phyloP scores from a whole-genome alignment of 2,329 filamentous ascomycete species.

The Fusarium temperatum region DNA sequence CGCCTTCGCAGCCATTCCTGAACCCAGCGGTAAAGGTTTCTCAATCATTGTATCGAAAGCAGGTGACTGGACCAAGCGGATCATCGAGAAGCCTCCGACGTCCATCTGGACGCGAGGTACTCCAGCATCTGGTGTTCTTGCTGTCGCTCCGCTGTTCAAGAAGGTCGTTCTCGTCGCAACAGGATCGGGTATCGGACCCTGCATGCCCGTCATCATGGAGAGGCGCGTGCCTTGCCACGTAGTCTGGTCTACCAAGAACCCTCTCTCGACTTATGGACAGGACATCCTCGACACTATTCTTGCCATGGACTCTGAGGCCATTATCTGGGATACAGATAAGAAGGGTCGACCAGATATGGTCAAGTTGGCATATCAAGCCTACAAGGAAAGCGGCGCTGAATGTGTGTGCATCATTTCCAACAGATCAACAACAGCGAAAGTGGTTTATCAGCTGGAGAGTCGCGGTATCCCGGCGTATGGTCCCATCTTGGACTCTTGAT shows the following conservation, averaged over 20 bases:
- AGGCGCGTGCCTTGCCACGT: slow-evolving; percentile 28
- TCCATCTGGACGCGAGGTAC: slow-evolving; percentile 71
- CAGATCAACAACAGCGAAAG: slow-evolving; percentile 64
- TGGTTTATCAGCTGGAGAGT: slow-evolving; percentile 71
- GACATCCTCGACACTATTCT: slow-evolving; percentile 21
- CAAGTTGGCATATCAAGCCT: slow-evolving; percentile 54
- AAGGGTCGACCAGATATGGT: slow-evolving; percentile 62
- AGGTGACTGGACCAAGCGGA: slow-evolving; percentile 73
- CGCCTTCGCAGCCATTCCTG: slow-evolving; percentile 74
- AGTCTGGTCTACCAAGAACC: slow-evolving; percentile 34
- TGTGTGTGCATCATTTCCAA: slow-evolving; percentile 76
- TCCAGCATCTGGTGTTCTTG: slow-evolving; percentile 60
- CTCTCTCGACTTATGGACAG: slow-evolving; percentile 22
- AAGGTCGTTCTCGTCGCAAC: slow-evolving; percentile 33
- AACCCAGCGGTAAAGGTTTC: slow-evolving; percentile 60
- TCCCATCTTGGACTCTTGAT: slow-evolving; percentile 67
- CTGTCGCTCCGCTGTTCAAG: slow-evolving; percentile 29
- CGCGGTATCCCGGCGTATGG: slow-evolving; percentile 71
- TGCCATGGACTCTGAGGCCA: slow-evolving; percentile 19
- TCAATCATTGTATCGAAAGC: slow-evolving; percentile 72
- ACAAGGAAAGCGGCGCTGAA: slow-evolving; percentile 63
- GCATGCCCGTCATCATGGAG: slow-evolving; percentile 30
- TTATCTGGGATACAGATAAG: slow-evolving; percentile 63
- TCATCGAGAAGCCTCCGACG: slow-evolving; percentile 66
- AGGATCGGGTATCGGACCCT: slow-evolving; percentile 32